Base-by-base conservation (phyloP, 2,329 filamentous ascomycete species). In the Mariannaea sp. region DNA sequence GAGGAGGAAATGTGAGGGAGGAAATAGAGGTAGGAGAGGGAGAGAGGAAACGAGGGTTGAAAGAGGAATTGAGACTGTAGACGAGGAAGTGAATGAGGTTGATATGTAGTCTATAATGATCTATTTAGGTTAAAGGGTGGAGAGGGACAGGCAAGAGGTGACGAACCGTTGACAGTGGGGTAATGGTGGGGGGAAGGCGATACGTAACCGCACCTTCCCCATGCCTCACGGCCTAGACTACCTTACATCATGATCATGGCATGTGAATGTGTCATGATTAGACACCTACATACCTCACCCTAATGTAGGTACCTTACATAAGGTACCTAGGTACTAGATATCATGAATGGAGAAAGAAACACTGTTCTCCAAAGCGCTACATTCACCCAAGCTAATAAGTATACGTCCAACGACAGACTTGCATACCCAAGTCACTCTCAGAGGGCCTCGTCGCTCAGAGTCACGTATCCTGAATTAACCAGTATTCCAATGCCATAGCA, bases 181-280 rank as follows among this genome's bases (percentile, higher is more conserved):
- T 16, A 17, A 19, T 22, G 9, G n/a, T 53, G 54, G 54, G 53
- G 53, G 53, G 53, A 43, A 30, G 26, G 43, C 42, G 42, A 52
- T 46, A 52, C 32, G 51, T 49, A 54, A n/a, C 51, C 45, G 44
- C 45, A 40, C 20, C n/a, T 30, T 38, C 43, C 47, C 44, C 33
- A 50, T n/a, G 47, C 47, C 36, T 44, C 47, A 33, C 12, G 12
- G 29, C 42, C 33, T 33, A 33, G 29, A 33, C 50, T 44, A 30
- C n/a, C n/a, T n/a, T 32, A 24, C 22, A 8, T 24, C 22, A 24
- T 24, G 5, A 24, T 24, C 22, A 8, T 24, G 8, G 22, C 51
- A 49, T 45, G 46, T 55, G 52, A 47, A 13, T 20, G n/a, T 33
- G 29, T 17, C 8, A 45, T 13, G 13, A 29, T 7, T 29, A 7